phyloP scores from a whole-genome alignment of 306 rosid species.

The Oxytropis ochrocephala region DNA sequence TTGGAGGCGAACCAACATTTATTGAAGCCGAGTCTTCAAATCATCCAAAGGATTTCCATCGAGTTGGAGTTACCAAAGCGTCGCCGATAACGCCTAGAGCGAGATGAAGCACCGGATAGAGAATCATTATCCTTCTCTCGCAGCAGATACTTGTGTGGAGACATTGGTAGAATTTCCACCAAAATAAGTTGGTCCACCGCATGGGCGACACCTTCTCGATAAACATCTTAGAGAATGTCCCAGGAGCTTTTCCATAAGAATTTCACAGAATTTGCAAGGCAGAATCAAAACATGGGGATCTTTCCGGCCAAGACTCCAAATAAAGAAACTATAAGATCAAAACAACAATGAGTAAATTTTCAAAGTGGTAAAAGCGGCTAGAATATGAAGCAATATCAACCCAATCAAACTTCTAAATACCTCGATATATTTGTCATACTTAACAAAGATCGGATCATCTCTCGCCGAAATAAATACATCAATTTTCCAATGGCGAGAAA shows the following conservation, averaged over 20 bases:
- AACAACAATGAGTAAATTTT: conserved; percentile 13
- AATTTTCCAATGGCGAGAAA: conserved; percentile 86
- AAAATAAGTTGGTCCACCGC: conserved; percentile 92
- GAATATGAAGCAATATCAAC: conserved; percentile 6
- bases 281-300: conserved; percentile 84
- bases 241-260: conserved; percentile 96
- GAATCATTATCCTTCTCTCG: conserved; percentile 73
- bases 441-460: conserved; percentile 88
- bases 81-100: conserved; percentile 82
- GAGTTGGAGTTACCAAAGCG: conserved; percentile 62
- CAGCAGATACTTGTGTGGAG: conserved; percentile 50
- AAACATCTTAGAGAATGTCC: conserved; percentile 80
- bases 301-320: conserved; percentile 97
- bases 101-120: conserved; percentile 62
- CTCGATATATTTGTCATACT: conserved; percentile 82
- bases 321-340: conserved; percentile 61
- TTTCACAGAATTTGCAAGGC: conserved; percentile 93
- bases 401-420: conserved; percentile 34
- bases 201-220: conserved; percentile 96
- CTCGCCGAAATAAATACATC: conserved; percentile 92
- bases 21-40: conserved; percentile 46
- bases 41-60: conserved; percentile 77
- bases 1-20: conserved; percentile 70
- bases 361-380: neutral
- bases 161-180: conserved; percentile 43